A percentile compares a stretch with the other conserved stretches of the same genome.
These are phyloP conservation scores for Kurtzmaniella cleridarum DNA, from an alignment of 805 yeast species.

Conservation along the genomic window DNA sequence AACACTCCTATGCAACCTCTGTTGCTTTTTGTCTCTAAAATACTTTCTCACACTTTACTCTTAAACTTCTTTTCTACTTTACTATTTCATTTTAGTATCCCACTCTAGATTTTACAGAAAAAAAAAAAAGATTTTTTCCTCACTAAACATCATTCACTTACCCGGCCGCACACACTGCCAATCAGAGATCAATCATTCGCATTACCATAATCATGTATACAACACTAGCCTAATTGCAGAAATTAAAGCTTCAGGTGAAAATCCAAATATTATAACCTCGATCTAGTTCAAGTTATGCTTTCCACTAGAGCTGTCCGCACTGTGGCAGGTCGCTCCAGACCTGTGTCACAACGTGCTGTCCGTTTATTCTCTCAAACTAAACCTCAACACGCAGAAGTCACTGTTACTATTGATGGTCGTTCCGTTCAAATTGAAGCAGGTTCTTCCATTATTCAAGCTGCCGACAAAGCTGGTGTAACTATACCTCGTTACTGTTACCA, in stretches of 20 bases:
- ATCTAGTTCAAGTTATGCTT: slow-evolving; percentile 1
- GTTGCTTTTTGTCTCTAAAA: no score
- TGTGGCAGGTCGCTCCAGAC: neutral
- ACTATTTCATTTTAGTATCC: no score
- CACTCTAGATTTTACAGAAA: neutral
- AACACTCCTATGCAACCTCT: no score
- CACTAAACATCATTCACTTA: slow-evolving; percentile 2
- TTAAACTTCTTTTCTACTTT: no score
- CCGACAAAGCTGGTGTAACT: slow-evolving; percentile 83
- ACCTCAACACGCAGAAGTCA: slow-evolving; percentile 46
- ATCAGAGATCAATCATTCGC: slow-evolving; percentile 22
- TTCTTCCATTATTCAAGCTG: slow-evolving; percentile 83
- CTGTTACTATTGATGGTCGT: slow-evolving; percentile 60
- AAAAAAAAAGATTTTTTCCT: no score
- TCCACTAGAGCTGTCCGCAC: slow-evolving; percentile 3
- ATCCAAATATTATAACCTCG: slow-evolving; percentile 7
- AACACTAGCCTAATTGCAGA: slow-evolving; percentile 3
- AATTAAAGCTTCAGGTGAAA: slow-evolving; percentile 1
- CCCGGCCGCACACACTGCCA: slow-evolving; percentile 13
- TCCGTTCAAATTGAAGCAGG: slow-evolving; percentile 79
- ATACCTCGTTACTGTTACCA: slow-evolving; percentile 90
- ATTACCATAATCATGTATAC: slow-evolving; percentile 3
- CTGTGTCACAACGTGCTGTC: slow-evolving; percentile 1
- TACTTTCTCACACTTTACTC: no score
- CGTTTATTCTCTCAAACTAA: slow-evolving; percentile 29